Base-by-base conservation (phyloP, 2,329 filamentous ascomycete genomes). In the Talaromyces piceae region DNA sequence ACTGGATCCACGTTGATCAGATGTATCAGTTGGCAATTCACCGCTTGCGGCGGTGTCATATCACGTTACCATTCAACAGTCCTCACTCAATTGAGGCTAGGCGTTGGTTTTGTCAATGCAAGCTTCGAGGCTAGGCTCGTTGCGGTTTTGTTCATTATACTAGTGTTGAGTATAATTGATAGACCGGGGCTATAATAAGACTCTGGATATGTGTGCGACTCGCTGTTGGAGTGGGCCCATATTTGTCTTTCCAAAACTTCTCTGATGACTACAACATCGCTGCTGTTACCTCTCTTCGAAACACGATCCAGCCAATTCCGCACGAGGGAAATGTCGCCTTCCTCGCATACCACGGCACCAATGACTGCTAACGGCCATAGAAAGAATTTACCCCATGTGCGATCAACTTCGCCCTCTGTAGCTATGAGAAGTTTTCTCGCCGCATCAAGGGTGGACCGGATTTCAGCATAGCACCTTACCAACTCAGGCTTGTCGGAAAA, bases 341-440 rank as follows among this genome's bases (percentile, higher is more conserved):
- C 5, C 4, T 49, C 37, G 41, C 27, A 41, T 7, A 52, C 20
- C 45, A 52, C 31, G 12, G 50, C 45, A 12, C 50, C 50, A 16
- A 52, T 52, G 13, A 52, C 44, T 4, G 50, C 50, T 11, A 52
- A 41, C 5, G 50, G 50, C 50, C 50, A 52, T 8, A 52, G 31
- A 20, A 52, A 52, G 23, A 52, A 52, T 20, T 52, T 52, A 16
- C 50, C 50, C 45, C 45, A 52, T 1, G 50, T 52, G 13, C 30
- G 39, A n/a, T 49, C 45, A 31, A 49, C 45, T 9, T 52, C 50
- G 9, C 47, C 16, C 30, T 23, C 28, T 6, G 41, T 52, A 7
- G 50, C n/a, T 28, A 52, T 52, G 12, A 52, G 22, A 9, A 52
- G 18, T 28, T 45, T 30, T n/a, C 45, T 46, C 11, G 45, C 50